Evolutionary conservation across 192 early-diverging fungal genomes (phyloP).

Genomic region (Paraglomus brasilianum): DNA sequence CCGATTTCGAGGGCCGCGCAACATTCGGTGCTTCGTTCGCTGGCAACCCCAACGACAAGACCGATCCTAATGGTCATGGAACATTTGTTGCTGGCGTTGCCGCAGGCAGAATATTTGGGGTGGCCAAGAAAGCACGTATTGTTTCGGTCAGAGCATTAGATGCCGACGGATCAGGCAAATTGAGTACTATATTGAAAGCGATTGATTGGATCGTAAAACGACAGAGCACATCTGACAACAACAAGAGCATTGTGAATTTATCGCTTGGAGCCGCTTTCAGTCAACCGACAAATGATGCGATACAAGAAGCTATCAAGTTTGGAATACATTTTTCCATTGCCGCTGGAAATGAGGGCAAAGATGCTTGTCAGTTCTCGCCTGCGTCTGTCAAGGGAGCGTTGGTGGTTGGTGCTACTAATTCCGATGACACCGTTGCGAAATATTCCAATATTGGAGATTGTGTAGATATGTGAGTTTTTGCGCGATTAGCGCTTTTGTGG

Average conservation of each 20-base stretch:
- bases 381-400: conserved; percentile 52
- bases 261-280: conserved; percentile 54
- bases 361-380: conserved; percentile 58
- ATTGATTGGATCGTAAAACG: conserved; percentile 54
- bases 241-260: conserved; percentile 40
- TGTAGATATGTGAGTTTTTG: too few species aligned
- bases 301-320: conserved; percentile 46
- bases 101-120: conserved; percentile 54
- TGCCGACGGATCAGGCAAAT: conserved; percentile 46
- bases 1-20: conserved; percentile 54
- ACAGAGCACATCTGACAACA: conserved; percentile 31
- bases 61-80: conserved; percentile 55
- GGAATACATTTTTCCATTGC: conserved; percentile 56
- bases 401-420: conserved; percentile 62
- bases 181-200: conserved; percentile 47
- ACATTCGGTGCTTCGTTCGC: conserved; percentile 43
- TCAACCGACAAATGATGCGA: conserved; percentile 47
- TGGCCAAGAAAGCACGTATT: conserved; percentile 55
- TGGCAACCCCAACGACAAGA: conserved; percentile 34
- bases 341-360: conserved; percentile 59
- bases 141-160: conserved; percentile 57
- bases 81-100: conserved; percentile 62
- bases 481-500: too few species aligned
- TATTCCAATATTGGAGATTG: conserved; percentile 62
- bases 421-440: conserved; percentile 52